phyloP scores from a whole-genome alignment of 805 yeast species.

The Tetrapisispora nanseiensis region DNA sequence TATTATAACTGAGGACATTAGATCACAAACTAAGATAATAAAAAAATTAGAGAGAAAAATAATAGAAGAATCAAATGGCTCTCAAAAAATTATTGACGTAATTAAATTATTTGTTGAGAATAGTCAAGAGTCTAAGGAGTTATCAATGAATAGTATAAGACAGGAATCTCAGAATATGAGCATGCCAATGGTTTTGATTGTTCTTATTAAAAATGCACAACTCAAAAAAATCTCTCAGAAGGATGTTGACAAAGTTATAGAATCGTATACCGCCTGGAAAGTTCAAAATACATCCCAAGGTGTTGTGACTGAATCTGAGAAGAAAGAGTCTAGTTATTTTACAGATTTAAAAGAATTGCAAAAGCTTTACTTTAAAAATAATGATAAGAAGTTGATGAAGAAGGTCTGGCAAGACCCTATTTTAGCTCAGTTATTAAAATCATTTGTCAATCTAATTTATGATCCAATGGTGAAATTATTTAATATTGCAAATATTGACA shows the following conservation, averaged over 20 bases:
- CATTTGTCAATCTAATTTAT: conserved; percentile 60
- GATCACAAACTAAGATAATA: conserved; percentile 49
- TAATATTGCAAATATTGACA: conserved; percentile 53
- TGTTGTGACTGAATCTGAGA: conserved; percentile 1
- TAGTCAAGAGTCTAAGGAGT: conserved; percentile 24
- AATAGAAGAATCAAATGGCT: conserved; percentile 10
- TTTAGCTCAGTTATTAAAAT: conserved; percentile 63
- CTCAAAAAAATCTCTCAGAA: conserved; percentile 12
- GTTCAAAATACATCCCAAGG: neutral
- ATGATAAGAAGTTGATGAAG: conserved; percentile 67
- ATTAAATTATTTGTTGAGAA: conserved; percentile 26
- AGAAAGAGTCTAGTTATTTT: conserved; percentile 34
- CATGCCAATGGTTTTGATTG: conserved; percentile 21
- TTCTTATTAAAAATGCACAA: conserved; percentile 21
- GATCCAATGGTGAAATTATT: conserved; percentile 65
- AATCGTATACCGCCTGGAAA: conserved; percentile 25
- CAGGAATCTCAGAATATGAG: conserved; percentile 23
- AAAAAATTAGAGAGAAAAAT: conserved; percentile 36
- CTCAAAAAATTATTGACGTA: conserved; percentile 22
- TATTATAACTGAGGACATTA: conserved; percentile 65
- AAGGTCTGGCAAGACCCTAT: conserved; percentile 82
- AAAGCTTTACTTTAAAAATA: conserved; percentile 53
- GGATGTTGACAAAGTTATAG: conserved; percentile 23
- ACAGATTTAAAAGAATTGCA: conserved; percentile 50
- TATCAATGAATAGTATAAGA: conserved; percentile 23